Evolutionary conservation across 345 rosid genomes (phyloP).

Genomic region (Lenwebbia sp.): DNA sequence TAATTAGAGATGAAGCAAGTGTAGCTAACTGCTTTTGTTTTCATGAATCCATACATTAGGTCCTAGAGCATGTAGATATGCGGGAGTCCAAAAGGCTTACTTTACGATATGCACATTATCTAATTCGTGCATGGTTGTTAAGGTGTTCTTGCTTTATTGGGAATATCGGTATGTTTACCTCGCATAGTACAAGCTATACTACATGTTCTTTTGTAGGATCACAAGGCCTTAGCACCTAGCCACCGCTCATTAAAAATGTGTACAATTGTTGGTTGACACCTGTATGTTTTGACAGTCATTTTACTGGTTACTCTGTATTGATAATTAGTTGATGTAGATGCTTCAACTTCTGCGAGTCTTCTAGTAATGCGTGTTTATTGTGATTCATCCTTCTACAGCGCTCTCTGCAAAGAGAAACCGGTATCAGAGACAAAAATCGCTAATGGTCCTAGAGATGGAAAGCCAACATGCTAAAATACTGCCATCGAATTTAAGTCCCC

Average conservation of each 20-base stretch:
- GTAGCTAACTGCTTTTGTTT: background rate
- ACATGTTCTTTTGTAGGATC: background rate
- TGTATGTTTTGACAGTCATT: background rate
- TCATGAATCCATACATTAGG: background rate
- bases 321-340: background rate
- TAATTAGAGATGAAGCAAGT: background rate
- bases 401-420: slow-evolving; percentile 85
- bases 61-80: background rate
- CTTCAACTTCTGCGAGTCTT: background rate
- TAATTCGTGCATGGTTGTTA: background rate
- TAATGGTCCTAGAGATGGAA: slow-evolving; percentile 93
- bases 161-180: background rate
- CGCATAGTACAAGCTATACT: background rate
- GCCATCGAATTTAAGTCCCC: slow-evolving; percentile 67
- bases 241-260: background rate
- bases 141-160: background rate
- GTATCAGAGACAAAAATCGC: slow-evolving; percentile 86
- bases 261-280: background rate
- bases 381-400: slow-evolving; percentile 25
- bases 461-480: slow-evolving; percentile 90
- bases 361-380: background rate
- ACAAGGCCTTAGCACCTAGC: background rate
- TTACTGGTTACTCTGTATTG: background rate
- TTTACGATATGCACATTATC: background rate
- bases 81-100: background rate